Conservation (phyloP, 2,329 filamentous ascomycete genomes). For the Anisogramma anomala region DNA sequence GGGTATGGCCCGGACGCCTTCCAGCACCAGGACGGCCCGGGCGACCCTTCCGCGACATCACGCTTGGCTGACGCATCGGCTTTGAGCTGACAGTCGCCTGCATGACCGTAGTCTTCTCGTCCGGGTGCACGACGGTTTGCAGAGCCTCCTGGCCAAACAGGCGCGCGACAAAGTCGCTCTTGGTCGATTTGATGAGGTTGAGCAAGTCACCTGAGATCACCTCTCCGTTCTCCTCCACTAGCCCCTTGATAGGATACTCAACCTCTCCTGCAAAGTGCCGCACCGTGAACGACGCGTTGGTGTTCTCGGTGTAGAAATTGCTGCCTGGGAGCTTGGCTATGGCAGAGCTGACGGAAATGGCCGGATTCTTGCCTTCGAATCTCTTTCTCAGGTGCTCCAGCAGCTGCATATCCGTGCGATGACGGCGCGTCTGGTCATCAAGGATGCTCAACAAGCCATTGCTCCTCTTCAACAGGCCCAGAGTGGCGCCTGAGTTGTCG, state of each 20-base stretch:
- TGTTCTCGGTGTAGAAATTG: conserved; percentile 79
- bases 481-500: conserved; percentile 91
- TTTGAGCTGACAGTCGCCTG: conserved; percentile 95
- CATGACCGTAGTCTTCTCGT: conserved; percentile 81
- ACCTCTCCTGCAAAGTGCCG: conserved; percentile 95
- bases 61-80: conserved; percentile 81
- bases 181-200: conserved; percentile 80
- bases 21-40: conserved; percentile 24
- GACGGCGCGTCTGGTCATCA: conserved; percentile 86
- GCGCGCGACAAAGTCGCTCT: conserved; percentile 76
- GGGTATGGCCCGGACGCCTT: conserved; percentile 21
- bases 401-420: conserved; percentile 79
- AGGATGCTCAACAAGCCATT: conserved; percentile 90
- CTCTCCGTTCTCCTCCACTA: conserved; percentile 93
- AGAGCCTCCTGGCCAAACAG: conserved; percentile 94
- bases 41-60: conserved; percentile 68
- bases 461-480: conserved; percentile 78
- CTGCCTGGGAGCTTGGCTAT: conserved; percentile 71
- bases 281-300: conserved; percentile 71
- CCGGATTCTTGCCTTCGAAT: conserved; percentile 88
- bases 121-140: conserved; percentile 84
- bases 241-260: conserved; percentile 76
- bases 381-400: conserved; percentile 83
- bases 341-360: conserved; percentile 66
- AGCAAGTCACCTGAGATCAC: conserved; percentile 92